A percentile compares a stretch with the other conserved stretches of the same genome.
Evolutionary conservation across 805 yeast species (phyloP).

Genomic region (Brettanomyces bruxellensis): DNA sequence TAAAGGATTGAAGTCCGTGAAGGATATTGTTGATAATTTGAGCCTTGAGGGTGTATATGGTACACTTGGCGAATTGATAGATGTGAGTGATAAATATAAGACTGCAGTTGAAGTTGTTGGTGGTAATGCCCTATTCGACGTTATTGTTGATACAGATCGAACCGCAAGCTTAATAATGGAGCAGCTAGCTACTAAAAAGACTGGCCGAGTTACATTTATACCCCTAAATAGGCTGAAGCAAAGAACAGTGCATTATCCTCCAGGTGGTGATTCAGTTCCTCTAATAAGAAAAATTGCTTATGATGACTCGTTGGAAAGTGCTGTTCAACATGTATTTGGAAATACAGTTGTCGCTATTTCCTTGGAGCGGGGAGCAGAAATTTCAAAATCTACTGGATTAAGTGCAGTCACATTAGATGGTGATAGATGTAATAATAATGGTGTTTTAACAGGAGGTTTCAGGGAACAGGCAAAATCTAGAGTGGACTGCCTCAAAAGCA

Average conservation of each 20-base stretch:
- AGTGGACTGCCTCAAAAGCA: conserved; percentile 55
- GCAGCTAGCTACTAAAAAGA: conserved; percentile 55
- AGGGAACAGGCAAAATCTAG: conserved; percentile 61
- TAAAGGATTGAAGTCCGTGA: conserved; percentile 62
- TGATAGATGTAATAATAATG: conserved; percentile 76
- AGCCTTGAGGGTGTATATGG: conserved; percentile 68
- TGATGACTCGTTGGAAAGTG: conserved; percentile 48
- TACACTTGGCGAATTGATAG: conserved; percentile 74
- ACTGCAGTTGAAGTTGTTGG: conserved; percentile 86
- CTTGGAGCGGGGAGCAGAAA: conserved; percentile 56
- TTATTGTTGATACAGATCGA: conserved; percentile 81
- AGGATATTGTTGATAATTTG: conserved; percentile 48
- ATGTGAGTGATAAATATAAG: conserved; percentile 73
- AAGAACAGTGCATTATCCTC: conserved; percentile 44
- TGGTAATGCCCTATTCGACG: conserved; percentile 76
- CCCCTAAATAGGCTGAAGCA: conserved; percentile 67
- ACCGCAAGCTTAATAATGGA: conserved; percentile 77
- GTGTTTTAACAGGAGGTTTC: conserved; percentile 85
- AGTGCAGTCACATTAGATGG: conserved; percentile 88
- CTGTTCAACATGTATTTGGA: conserved; percentile 75
- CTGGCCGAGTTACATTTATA: conserved; percentile 86
- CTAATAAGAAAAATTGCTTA: conserved; percentile 64
- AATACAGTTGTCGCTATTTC: conserved; percentile 68
- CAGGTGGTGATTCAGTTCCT: conserved; percentile 61
- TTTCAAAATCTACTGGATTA: conserved; percentile 51